A percentile compares a stretch with the other conserved stretches of the same genome.
Evolutionary conservation across 208 protist genomes (phyloP).

Genomic region (Trypanosoma melophagium): DNA sequence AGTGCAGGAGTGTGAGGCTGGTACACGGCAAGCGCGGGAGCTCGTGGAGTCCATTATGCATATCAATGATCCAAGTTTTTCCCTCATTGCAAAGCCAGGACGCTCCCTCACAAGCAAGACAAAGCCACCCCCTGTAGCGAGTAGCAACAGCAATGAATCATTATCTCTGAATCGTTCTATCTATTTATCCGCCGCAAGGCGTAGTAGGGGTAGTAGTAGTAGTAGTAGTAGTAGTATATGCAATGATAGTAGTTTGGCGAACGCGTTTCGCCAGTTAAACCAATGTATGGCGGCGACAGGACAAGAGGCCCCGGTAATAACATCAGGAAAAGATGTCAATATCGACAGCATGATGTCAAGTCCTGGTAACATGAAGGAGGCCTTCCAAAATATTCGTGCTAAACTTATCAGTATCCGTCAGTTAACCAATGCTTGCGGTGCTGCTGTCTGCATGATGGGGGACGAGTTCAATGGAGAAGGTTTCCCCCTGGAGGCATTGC

Average conservation of each 20-base stretch:
- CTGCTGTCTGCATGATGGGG: slow-evolving; percentile 12
- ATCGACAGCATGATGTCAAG: background rate
- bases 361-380: background rate
- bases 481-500: slow-evolving; percentile 12
- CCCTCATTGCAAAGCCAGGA: background rate
- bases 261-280: too few relatives aligned
- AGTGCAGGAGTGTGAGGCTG: slow-evolving; percentile 10
- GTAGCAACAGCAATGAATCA: background rate
- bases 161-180: slow-evolving; percentile 2
- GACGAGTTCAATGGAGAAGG: slow-evolving; percentile 23
- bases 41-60: slow-evolving; percentile 15
- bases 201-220: background rate
- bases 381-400: background rate
- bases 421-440: slow-evolving; percentile 19
- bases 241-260: background rate
- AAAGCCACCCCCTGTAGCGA: slow-evolving; percentile 17
- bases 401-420: slow-evolving; percentile 16
- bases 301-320: too few relatives aligned
- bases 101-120: slow-evolving; percentile 3
- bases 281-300: too few relatives aligned
- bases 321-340: too few relatives aligned
- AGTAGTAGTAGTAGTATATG: background rate
- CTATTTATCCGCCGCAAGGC: background rate
- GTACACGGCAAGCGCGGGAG: slow-evolving; percentile 3
- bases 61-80: slow-evolving; percentile 16